Conservation (phyloP, 805 yeast species). For the Nakazawaea wickerhamii region DNA sequence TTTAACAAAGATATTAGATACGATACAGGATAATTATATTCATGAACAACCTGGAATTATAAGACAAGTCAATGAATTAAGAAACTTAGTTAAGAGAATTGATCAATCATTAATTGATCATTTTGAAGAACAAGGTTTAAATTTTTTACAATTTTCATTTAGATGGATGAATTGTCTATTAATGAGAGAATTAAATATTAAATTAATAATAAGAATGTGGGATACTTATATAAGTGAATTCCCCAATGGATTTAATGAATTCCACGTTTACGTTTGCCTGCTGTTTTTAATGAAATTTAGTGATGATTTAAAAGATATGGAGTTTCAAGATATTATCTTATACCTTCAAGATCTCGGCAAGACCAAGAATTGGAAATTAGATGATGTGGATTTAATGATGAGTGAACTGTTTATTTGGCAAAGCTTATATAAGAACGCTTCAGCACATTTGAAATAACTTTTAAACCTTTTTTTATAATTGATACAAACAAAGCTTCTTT, state of each 20-base stretch:
- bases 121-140: conserved; percentile 76
- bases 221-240: conserved; percentile 83
- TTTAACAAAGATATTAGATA: conserved; percentile 81
- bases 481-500: background rate
- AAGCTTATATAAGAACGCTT: conserved; percentile 80
- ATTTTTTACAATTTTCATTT: conserved; percentile 91
- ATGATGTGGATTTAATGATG: conserved; percentile 83
- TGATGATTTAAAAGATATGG: conserved; percentile 71
- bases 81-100: conserved; percentile 72
- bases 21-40: conserved; percentile 93
- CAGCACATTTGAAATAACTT: conserved; percentile 64
- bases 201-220: conserved; percentile 90
- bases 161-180: conserved; percentile 98
- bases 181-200: conserved; percentile 86
- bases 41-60: conserved; percentile 98
- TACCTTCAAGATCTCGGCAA: conserved; percentile 83
- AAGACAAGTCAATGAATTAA: conserved; percentile 79
- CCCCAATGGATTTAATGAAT: conserved; percentile 77
- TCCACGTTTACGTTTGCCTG: conserved; percentile 96
- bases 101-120: conserved; percentile 71
- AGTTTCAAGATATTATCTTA: conserved; percentile 90
- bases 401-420: conserved; percentile 99
- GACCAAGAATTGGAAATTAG: conserved; percentile 77
- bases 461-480: background rate
- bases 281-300: conserved; percentile 91